Evolutionary conservation across 768 basidiomycete species (phyloP), one percentile per base, ranked within the genome.

Genomic region (Hericium rajendrae): DNA sequence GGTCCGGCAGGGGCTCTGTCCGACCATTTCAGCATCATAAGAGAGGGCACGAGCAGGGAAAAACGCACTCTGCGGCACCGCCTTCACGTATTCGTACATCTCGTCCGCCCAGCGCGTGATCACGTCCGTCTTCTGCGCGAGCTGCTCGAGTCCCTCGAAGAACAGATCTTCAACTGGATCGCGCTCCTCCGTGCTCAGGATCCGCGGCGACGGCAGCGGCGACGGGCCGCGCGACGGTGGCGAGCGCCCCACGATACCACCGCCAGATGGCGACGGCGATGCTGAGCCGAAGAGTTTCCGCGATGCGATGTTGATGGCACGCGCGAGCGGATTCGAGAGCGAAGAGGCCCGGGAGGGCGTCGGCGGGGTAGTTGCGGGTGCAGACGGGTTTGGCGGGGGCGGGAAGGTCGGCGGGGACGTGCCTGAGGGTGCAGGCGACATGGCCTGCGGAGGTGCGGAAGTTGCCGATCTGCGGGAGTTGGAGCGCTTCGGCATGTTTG

Each of bases 41-140:
- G 37, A 46, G 11, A 11, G 26, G 40, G 20, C 18, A 57, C 2
- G 28, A 53, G 37, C 10, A 49, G 2, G 43, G 58, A 26, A 56
- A 24, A 57, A 78, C 88, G 41, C 63, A 91, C 88, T 91, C 70
- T 90, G 85, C 20, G 91, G 88, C 38, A 89, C 76, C 15, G 84
- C 86, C 69, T 91, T 91, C 26, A 93, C 88, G 66, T 83, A 85
- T 64, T 91, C 89, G 64, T 91, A 89, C 81, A 97, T 86, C 76
- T 93, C 88, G 62, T 98, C 95, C 20, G 90, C 97, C 83, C 94
- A 95, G 59, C 89, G 86, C 57, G 89, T 88, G 58, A 98, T 73
- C 54, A 94, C 93, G 59, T 90, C 85, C 38, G 95, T 95, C 78
- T 98, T 99, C 77, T 97, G 91, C 38, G 94, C 95, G 3, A 94